phyloP scores from a whole-genome alignment of 2,329 filamentous ascomycete genomes.

The Colletotrichum endophyticum region DNA sequence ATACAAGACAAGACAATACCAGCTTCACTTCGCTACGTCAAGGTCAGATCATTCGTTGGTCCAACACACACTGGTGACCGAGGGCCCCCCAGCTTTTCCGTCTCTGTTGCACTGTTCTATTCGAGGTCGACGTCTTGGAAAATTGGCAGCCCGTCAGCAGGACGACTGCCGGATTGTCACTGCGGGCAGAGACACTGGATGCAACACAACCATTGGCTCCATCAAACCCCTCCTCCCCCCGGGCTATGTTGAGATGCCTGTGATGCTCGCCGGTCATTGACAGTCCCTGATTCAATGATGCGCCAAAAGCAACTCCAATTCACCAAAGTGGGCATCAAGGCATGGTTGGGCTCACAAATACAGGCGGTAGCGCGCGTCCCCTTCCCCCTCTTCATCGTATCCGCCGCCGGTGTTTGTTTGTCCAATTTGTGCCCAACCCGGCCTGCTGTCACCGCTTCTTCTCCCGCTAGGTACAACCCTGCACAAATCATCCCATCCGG shows the following conservation, averaged over 20 bases:
- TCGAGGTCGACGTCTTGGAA: not conserved
- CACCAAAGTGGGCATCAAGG: slow-evolving; percentile 23
- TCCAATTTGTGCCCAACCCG: slow-evolving; percentile 24
- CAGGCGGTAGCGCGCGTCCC: slow-evolving; percentile 17
- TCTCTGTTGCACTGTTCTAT: not conserved
- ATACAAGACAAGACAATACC: slow-evolving; percentile 1
- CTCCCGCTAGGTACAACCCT: slow-evolving; percentile 37
- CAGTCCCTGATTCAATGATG: slow-evolving; percentile 7
- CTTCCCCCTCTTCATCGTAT: slow-evolving; percentile 12
- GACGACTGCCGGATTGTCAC: not conserved
- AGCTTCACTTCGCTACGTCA: slow-evolving; percentile 11
- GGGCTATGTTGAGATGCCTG: not conserved
- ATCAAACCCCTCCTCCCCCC: not conserved
- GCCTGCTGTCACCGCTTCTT: slow-evolving; percentile 34
- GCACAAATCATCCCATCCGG: slow-evolving; percentile 31
- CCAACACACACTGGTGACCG: not conserved
- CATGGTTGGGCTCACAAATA: slow-evolving; percentile 23
- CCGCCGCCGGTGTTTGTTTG: slow-evolving; percentile 16
- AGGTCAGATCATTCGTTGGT: not conserved
- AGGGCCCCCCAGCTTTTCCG: not conserved
- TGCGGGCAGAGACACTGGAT: not conserved
- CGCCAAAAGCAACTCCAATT: slow-evolving; percentile 15
- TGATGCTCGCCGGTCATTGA: not conserved
- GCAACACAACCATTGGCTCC: not conserved
- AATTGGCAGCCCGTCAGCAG: not conserved